Evolutionary conservation across 352 stramenopile species (phyloP).

Genomic region (Phytophthora pluvialis): DNA sequence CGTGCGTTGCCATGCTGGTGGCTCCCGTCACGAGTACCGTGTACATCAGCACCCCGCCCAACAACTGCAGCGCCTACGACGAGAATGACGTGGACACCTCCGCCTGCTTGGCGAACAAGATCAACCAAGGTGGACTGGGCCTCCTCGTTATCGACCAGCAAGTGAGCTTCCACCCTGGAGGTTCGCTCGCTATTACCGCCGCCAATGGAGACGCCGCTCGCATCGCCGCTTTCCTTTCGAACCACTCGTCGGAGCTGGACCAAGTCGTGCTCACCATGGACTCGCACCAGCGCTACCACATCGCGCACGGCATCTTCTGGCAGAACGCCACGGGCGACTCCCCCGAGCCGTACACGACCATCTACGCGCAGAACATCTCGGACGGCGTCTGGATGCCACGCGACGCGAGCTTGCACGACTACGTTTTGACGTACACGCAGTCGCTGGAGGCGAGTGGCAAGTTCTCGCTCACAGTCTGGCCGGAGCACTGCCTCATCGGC

Average conservation of each 20-base stretch:
- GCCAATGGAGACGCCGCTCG: conserved; percentile 87
- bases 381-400: conserved; percentile 58
- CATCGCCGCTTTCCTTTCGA: conserved; percentile 86
- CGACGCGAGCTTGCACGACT: conserved; percentile 69
- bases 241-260: conserved; percentile 56
- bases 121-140: conserved; percentile 47
- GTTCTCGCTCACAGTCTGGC: conserved; percentile 95
- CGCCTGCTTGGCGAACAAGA: conserved; percentile 34
- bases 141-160: conserved; percentile 95
- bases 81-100: conserved; percentile 31
- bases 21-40: conserved; percentile 1
- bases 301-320: conserved; percentile 96
- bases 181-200: conserved; percentile 90
- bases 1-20: conserved; percentile 7
- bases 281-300: conserved; percentile 94
- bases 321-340: conserved; percentile 56
- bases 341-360: conserved; percentile 91
- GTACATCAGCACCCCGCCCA: conserved; percentile 17
- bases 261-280: conserved; percentile 95
- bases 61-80: conserved; percentile 30
- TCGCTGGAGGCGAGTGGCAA: conserved; percentile 81
- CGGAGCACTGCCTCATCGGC: conserved; percentile 95
- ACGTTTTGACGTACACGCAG: conserved; percentile 89
- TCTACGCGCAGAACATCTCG: conserved; percentile 82
- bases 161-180: conserved; percentile 94